Conservation (phyloP, 2,329 filamentous ascomycete genomes). For the Alternaria sp. region DNA sequence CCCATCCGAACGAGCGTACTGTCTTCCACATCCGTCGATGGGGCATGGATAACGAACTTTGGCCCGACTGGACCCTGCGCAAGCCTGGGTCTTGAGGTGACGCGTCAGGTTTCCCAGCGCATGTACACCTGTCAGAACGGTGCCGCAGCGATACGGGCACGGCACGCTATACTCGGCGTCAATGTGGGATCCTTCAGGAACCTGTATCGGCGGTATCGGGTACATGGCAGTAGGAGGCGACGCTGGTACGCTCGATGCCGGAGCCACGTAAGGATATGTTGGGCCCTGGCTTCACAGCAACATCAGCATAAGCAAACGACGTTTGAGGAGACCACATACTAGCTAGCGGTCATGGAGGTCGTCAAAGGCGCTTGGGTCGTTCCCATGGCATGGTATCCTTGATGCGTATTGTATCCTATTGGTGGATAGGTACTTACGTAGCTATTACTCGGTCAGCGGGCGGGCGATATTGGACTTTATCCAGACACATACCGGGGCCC, state of each 20-base stretch:
- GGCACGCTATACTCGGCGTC: conserved; percentile 10
- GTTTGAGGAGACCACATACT: not conserved
- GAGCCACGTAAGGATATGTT: not conserved
- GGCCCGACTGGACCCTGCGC: conserved; percentile 20
- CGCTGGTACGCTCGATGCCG: not conserved
- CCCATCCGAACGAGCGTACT: conserved; percentile 37
- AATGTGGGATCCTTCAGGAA: not conserved
- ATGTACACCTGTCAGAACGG: conserved; percentile 29
- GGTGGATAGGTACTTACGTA: not conserved
- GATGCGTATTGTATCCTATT: not conserved
- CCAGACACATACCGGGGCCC: not conserved
- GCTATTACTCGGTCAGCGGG: not conserved
- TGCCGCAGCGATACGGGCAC: conserved; percentile 32
- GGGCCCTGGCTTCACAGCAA: not conserved
- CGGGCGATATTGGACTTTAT: not conserved
- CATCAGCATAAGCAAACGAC: not conserved
- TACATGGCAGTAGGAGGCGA: not conserved
- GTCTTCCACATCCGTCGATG: conserved; percentile 24
- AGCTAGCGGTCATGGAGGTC: not conserved
- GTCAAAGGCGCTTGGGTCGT: not conserved
- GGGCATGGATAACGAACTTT: conserved; percentile 23
- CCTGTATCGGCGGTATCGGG: not conserved
- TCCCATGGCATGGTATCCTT: not conserved
- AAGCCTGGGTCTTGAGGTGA: conserved; percentile 33
- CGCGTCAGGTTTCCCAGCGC: conserved; percentile 38